Percentiles rank a stretch among this genome's conserved stretches.
phyloP scores from a whole-genome alignment of 1,139 yeast genomes.

The Yamadazyma atlantica region DNA sequence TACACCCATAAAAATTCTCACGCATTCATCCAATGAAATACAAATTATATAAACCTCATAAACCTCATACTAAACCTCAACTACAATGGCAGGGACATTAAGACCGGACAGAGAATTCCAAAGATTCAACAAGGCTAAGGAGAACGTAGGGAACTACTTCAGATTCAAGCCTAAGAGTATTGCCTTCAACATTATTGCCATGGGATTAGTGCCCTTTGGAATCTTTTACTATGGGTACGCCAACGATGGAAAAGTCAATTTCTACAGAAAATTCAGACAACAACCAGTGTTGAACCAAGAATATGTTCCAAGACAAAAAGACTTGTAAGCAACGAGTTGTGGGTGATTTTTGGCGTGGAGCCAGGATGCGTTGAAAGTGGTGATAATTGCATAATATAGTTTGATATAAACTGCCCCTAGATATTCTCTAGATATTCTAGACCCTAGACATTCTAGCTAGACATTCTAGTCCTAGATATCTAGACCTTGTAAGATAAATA shows the following conservation, averaged over 20 bases:
- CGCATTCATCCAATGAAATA: slow-evolving; percentile 10
- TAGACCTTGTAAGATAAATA: slow-evolving; percentile 1
- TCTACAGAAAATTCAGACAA: slow-evolving; percentile 38
- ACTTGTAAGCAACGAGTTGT: too few relatives aligned
- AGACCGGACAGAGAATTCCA: slow-evolving; percentile 46
- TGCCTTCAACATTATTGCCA: slow-evolving; percentile 32
- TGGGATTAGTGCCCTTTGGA: slow-evolving; percentile 43
- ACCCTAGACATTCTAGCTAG: background rate
- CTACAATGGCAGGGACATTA: slow-evolving; percentile 45
- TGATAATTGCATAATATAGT: background rate
- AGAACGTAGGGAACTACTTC: slow-evolving; percentile 43
- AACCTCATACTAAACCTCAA: background rate
- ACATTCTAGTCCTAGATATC: too few relatives aligned
- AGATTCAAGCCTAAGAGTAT: slow-evolving; percentile 45
- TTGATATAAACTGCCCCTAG: background rate
- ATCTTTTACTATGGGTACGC: slow-evolving; percentile 37
- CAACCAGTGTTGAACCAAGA: slow-evolving; percentile 36
- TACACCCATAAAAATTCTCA: slow-evolving; percentile 1
- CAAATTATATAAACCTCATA: slow-evolving; percentile 4
- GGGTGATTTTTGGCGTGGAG: too few relatives aligned
- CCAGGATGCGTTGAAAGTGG: background rate
- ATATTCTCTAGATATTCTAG: too few relatives aligned
- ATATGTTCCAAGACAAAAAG: slow-evolving; percentile 47
- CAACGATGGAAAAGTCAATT: slow-evolving; percentile 36
- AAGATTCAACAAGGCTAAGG: slow-evolving; percentile 45